These are phyloP conservation scores for Eimeria necatrix DNA, from an alignment of 169 alveolate genomes.

Conservation along the genomic window DNA sequence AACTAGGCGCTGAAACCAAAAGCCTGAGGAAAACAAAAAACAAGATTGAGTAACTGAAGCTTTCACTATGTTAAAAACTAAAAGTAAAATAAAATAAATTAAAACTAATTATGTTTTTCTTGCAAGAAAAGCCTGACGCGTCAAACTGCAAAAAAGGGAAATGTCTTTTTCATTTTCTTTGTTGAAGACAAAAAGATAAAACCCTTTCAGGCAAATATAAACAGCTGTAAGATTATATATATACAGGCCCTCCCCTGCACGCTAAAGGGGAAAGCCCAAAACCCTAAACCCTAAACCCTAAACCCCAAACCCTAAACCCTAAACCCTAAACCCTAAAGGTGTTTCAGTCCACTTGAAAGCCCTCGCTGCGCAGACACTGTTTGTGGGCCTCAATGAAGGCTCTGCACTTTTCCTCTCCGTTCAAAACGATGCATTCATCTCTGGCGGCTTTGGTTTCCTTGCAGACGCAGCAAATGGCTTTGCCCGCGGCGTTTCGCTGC, in stretches of 20 bases:
- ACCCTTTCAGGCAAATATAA: background rate
- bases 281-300: no score
- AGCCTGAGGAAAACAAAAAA: background rate
- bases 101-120: no score
- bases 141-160: background rate
- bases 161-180: background rate
- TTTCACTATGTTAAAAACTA: background rate
- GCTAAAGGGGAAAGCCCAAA: background rate
- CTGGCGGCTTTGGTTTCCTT: constrained; percentile 81
- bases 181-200: background rate
- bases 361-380: constrained; percentile 83
- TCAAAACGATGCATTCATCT: constrained; percentile 84
- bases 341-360: constrained; percentile 78
- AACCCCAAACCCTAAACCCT: background rate
- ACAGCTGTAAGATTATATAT: background rate
- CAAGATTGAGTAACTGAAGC: background rate
- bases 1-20: background rate
- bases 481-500: constrained; percentile 62
- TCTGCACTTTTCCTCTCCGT: constrained; percentile 85
- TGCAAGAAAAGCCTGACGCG: background rate
- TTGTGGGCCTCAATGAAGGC: constrained; percentile 85
- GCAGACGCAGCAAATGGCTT: constrained; percentile 83
- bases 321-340: background rate
- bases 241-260: background rate
- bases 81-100: no score